These are phyloP conservation scores for Cyclocybe aegerita DNA, from an alignment of 768 basidiomycete genomes.

Conservation along the genomic window DNA sequence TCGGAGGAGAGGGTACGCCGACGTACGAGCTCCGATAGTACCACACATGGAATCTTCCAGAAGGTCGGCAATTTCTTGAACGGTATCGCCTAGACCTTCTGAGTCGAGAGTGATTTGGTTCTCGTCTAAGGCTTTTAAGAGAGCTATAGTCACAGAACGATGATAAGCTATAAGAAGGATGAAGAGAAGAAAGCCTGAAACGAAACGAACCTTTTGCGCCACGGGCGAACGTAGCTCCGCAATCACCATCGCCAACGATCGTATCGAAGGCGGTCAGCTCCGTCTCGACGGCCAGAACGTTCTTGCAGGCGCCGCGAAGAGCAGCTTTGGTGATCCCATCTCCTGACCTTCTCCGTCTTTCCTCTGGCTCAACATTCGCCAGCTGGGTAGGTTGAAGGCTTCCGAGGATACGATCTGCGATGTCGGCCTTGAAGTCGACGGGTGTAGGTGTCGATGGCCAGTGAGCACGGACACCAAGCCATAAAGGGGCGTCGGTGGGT, in stretches of 20 bases:
- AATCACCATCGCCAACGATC: conserved; percentile 63
- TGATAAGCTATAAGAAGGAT: neutral
- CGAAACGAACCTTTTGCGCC: conserved; percentile 30
- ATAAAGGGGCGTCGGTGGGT: conserved; percentile 40
- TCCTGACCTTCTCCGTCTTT: neutral
- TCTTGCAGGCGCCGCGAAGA: conserved; percentile 37
- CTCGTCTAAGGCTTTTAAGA: conserved; percentile 6
- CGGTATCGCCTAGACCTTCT: conserved; percentile 19
- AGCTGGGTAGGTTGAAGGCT: neutral
- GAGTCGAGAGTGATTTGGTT: conserved; percentile 20
- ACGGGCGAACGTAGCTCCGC: conserved; percentile 54
- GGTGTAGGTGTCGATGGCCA: conserved; percentile 25
- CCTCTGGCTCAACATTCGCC: neutral
- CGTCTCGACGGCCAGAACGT: conserved; percentile 43
- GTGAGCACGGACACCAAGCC: conserved; percentile 32
- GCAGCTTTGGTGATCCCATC: conserved; percentile 11
- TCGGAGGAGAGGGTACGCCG: conserved; percentile 5
- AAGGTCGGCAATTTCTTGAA: conserved; percentile 34
- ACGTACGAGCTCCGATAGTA: conserved; percentile 50
- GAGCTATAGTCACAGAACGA: neutral
- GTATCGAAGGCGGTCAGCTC: conserved; percentile 62
- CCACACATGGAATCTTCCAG: conserved; percentile 56
- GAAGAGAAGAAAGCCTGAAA: neutral
- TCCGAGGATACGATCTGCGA: neutral
- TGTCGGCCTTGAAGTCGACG: neutral